A percentile compares a stretch with the other conserved stretches of the same genome.
phyloP scores from a whole-genome alignment of 2,329 filamentous ascomycete genomes.

The Rhynchosporium graminicola region DNA sequence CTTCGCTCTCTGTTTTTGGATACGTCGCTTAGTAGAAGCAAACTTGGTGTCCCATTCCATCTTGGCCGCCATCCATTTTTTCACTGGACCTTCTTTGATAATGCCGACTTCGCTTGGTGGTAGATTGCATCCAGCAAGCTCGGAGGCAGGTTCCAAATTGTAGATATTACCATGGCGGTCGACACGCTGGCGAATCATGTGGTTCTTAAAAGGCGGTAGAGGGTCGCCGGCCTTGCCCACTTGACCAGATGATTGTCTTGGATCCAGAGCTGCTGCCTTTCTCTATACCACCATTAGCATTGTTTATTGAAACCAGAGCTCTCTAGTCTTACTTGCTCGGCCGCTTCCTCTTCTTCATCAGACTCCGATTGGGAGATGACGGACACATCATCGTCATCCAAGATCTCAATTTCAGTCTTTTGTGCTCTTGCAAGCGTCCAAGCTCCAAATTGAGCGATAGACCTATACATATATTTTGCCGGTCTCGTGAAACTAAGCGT shows the following conservation, averaged over 20 bases:
- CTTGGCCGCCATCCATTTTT: constrained; percentile 80
- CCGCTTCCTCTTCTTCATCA: constrained; percentile 40
- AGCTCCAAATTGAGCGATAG: constrained; percentile 88
- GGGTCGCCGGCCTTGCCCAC: constrained; percentile 87
- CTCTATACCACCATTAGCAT: constrained; percentile 12
- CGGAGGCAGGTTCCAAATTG: constrained; percentile 61
- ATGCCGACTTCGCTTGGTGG: constrained; percentile 68
- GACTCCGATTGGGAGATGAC: constrained; percentile 65
- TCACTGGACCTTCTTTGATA: constrained; percentile 76
- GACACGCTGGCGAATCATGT: constrained; percentile 92
- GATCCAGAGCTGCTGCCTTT: constrained; percentile 21
- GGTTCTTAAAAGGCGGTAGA: constrained; percentile 73
- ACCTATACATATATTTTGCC: constrained; percentile 93
- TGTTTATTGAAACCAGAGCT: not conserved
- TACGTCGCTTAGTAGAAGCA: constrained; percentile 64
- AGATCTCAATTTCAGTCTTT: constrained; percentile 74
- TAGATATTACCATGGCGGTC: constrained; percentile 75
- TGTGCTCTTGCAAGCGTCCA: constrained; percentile 88
- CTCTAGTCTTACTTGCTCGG: constrained; percentile 34
- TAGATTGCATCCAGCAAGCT: constrained; percentile 67
- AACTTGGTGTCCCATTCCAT: constrained; percentile 73
- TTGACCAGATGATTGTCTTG: constrained; percentile 32
- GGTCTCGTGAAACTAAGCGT: constrained; percentile 96
- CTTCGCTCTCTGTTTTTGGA: constrained; percentile 72
- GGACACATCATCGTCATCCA: constrained; percentile 76